Base-by-base conservation (phyloP, 208 protist species). In the Leishmania gerbilli region DNA sequence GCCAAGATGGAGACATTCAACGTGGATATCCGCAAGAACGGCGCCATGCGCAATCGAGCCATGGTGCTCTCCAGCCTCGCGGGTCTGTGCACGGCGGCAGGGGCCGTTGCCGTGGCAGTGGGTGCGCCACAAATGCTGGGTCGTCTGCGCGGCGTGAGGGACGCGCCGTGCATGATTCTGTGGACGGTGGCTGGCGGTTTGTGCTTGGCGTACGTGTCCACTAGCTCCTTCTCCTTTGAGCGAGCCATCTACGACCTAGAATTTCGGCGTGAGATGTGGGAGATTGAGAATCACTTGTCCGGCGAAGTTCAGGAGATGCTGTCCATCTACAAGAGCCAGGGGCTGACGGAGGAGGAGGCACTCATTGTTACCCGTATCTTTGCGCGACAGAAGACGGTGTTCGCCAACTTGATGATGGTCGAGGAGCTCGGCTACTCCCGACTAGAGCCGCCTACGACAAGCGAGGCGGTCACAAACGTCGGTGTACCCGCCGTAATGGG, bases 341-440 rank as follows among this genome's bases (percentile, higher is more conserved):
- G 98, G 0, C 83, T 99, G 34, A 87, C 84, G 2, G 88, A 95
- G 65, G 92, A 97, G 37, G 96, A 99, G 55, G 96, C 97, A 6
- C 71, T 89, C 34, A 86, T 88, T 34, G 90, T 99, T 40, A 93
- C 98, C 7, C 87, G 87, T 21, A 93, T 98, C 31, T 98, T 98
- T 72, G 88, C 94, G 3, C 93, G 95, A 84, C 81, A 98, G 49
- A 92, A 90, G 75, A 80, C 82, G 5, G 76, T 93, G 1, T 99
- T 99, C 82, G 95, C 97, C 24, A 96, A 97, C 69, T 79, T 98
- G 47, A 98, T 99, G 96, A 98, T 99, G 95, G 95, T 98, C 42
- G 94, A 99, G 85, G 96, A 99, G 82, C 93, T 99, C 17, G 97
- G 97, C 75, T 97, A 97, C 84, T 95, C 91, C 3, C 92, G 94